Conservation (phyloP, 208 protist species). For the Crithidia fasciculata region DNA sequence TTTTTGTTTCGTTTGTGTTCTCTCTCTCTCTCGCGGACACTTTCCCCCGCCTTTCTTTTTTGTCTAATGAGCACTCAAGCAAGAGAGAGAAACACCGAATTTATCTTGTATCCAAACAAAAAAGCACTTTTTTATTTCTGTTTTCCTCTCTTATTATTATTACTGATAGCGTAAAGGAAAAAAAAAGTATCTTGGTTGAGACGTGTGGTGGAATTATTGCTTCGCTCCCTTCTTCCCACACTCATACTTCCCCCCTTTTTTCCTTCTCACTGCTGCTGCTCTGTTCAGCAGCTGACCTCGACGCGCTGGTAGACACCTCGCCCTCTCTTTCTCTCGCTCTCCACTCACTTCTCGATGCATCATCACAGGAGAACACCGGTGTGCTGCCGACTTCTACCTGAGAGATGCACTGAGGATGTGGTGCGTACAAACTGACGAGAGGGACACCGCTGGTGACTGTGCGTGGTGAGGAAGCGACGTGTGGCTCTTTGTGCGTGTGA, state of each 20-base stretch:
- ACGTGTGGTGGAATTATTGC: neutral
- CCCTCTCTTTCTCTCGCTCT: neutral
- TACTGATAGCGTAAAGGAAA: neutral
- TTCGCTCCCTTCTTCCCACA: neutral
- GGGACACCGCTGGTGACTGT: neutral
- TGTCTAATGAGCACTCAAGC: neutral
- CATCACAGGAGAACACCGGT: slow-evolving; percentile 11
- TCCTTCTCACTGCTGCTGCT: neutral
- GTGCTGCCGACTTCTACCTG: neutral
- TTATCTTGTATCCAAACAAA: no score
- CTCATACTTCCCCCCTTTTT: neutral
- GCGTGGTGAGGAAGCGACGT: no score
- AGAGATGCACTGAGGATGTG: neutral
- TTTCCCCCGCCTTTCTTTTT: neutral
- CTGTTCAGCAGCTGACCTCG: neutral
- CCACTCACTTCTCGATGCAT: neutral
- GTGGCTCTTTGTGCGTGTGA: no score
- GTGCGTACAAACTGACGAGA: neutral
- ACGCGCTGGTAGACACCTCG: neutral
- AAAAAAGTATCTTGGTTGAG: neutral
- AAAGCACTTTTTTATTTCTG: neutral
- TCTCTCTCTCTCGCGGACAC: neutral
- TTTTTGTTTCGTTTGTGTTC: neutral
- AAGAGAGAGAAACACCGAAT: no score
- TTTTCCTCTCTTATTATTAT: neutral